Base-by-base conservation (phyloP, 2,329 filamentous ascomycete genomes). In the Calonectria ilicicola region DNA sequence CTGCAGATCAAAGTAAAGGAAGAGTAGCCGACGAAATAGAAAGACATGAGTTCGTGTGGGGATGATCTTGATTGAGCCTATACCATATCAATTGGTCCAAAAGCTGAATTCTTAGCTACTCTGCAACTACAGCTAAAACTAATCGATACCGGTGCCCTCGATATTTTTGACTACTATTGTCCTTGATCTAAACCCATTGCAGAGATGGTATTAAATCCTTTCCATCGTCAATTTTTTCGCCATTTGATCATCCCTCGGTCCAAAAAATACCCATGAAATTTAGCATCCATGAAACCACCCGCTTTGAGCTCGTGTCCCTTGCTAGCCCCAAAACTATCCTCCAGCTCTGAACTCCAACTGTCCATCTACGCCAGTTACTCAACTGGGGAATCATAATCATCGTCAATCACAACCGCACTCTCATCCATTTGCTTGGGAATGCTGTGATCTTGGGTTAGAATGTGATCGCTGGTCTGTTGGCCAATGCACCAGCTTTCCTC, bases 361-460 rank as follows among this genome's bases (percentile, higher is more conserved):
- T 7, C n/a, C 29, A n/a, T 17, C 12, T 9, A 15, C 10, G 2
- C 23, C n/a, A 23, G 2, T 7, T 38, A 29, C 12, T 38, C 8
- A 4, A 58, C 21, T 9, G 38, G 17, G 7, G 35, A 38, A 26
- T 38, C 53, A 2, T 49, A 27, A 23, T 67, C n/a, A 3, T 38
- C 51, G 7, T 51, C 53, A 6, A 29, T 7, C 6, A 47, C 44
- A 15, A 51, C 12, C 2, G 12, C 8, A 5, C 15, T 5, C 8
- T 56, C 64, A 2, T 56, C 65, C 4, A 72, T 15, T 7, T 46
- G 7, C 26, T 71, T 26, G 1, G 65, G 69, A 26, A 74, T 66
- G 35, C 60, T 56, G 2, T 56, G 35, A 15, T 72, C 60, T 27
- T 32, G 17, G 2, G n/a, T 6, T 1, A 69, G 69, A 12, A 69